A percentile compares a stretch with the other conserved stretches of the same genome.
These are phyloP conservation scores for Starmerella powellii DNA, from an alignment of 805 yeast species.

Conservation along the genomic window DNA sequence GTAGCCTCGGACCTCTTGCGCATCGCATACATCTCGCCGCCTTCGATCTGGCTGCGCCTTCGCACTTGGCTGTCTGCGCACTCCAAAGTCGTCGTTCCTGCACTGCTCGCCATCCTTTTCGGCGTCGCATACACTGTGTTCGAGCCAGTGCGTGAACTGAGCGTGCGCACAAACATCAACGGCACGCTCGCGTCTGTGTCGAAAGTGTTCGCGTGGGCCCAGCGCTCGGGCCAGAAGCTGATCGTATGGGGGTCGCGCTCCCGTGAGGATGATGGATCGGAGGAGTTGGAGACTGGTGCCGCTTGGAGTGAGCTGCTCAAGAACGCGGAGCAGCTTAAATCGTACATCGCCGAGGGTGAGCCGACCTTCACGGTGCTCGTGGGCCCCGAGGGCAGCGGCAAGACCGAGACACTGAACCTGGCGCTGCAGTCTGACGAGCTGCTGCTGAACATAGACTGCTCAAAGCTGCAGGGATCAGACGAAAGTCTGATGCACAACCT, in stretches of 20 bases:
- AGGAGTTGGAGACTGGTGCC: neutral
- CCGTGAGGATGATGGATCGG: neutral
- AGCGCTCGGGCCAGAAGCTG: neutral
- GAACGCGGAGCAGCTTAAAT: slow-evolving; percentile 53
- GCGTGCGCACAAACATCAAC: slow-evolving; percentile 55
- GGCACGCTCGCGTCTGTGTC: slow-evolving; percentile 13
- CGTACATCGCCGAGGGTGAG: slow-evolving; percentile 81
- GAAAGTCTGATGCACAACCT: slow-evolving; percentile 58
- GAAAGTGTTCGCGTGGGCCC: slow-evolving; percentile 9
- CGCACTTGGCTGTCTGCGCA: slow-evolving; percentile 56
- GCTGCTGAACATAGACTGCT: slow-evolving; percentile 68
- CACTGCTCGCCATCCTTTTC: slow-evolving; percentile 64
- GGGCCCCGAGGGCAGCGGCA: slow-evolving; percentile 96
- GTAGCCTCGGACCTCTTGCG: slow-evolving; percentile 32
- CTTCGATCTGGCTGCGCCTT: slow-evolving; percentile 27
- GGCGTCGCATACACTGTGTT: slow-evolving; percentile 73
- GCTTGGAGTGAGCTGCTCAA: slow-evolving; percentile 6
- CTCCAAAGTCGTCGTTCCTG: slow-evolving; percentile 71
- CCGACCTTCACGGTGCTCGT: slow-evolving; percentile 78
- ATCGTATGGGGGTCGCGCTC: neutral
- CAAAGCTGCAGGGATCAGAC: slow-evolving; percentile 49
- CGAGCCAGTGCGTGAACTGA: slow-evolving; percentile 83
- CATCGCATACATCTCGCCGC: slow-evolving; percentile 34
- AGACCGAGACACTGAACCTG: slow-evolving; percentile 42
- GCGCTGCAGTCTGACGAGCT: slow-evolving; percentile 56